phyloP scores from a whole-genome alignment of 129 eudicot species.

The Chrysanthemum makinoi region DNA sequence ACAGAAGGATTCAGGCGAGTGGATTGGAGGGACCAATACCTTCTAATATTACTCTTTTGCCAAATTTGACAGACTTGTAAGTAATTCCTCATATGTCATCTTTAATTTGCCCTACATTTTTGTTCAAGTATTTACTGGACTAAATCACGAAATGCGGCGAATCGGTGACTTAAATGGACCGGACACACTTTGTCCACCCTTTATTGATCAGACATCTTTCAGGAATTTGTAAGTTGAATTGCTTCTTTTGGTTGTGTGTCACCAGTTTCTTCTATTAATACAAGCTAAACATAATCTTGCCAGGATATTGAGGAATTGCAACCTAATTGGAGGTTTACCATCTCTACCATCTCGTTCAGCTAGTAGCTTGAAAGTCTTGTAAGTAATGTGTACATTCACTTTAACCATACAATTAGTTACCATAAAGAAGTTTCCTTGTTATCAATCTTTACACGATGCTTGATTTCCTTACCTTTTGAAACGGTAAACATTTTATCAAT shows the following conservation, averaged over 20 bases:
- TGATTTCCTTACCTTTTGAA: too few species aligned
- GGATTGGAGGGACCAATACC: conserved; percentile 82
- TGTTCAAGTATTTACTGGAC: conserved; percentile 14
- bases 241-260: conserved; percentile 2
- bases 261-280: background rate
- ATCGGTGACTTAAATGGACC: conserved; percentile 66
- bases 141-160: conserved; percentile 45
- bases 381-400: conserved; percentile 33
- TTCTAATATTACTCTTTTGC: conserved; percentile 45
- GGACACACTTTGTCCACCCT: conserved; percentile 47
- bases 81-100: conserved; percentile 25
- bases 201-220: conserved; percentile 10
- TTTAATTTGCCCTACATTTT: conserved; percentile 20
- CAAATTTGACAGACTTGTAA: conserved; percentile 56
- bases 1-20: conserved; percentile 74
- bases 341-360: conserved; percentile 28
- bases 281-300: conserved; percentile 16
- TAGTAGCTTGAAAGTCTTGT: conserved; percentile 42
- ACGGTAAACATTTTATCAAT: too few species aligned
- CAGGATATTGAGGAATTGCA: conserved; percentile 83
- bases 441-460: too few species aligned
- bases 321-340: conserved; percentile 59
- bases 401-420: background rate
- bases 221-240: conserved; percentile 43
- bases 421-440: too few species aligned